These are phyloP conservation scores for Ensete glaucum DNA, from an alignment of 176 grass and related monocot genomes.

Conservation along the genomic window DNA sequence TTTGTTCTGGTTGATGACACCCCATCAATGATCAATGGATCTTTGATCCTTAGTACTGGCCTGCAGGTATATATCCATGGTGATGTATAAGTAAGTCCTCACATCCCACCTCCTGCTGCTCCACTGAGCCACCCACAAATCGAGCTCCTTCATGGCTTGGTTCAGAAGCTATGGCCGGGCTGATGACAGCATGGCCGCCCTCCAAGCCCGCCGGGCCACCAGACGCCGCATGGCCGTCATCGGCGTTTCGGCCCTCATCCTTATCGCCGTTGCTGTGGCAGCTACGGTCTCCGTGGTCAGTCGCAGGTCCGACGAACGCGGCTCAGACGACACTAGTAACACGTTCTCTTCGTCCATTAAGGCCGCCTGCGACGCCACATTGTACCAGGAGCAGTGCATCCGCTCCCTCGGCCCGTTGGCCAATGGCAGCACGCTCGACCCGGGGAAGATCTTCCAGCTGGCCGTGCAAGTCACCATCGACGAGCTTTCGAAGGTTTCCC, in stretches of 20 bases:
- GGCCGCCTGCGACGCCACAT: slow-evolving; percentile 46
- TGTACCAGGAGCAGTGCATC: slow-evolving; percentile 64
- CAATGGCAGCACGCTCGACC: slow-evolving; percentile 5
- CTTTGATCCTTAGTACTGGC: no score
- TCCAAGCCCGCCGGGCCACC: background rate
- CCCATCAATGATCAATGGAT: no score
- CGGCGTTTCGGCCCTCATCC: background rate
- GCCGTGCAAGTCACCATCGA: background rate
- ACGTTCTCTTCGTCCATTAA: slow-evolving; percentile 20
- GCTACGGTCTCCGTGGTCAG: background rate
- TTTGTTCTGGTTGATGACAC: no score
- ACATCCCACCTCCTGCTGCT: background rate
- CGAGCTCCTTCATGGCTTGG: background rate
- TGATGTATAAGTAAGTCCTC: background rate
- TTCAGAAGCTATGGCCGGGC: background rate
- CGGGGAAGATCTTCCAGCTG: slow-evolving; percentile 17
- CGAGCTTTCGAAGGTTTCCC: background rate
- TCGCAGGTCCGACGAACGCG: background rate
- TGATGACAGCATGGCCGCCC: background rate
- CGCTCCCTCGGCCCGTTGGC: slow-evolving; percentile 35
- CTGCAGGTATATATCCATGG: background rate
- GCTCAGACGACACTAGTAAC: slow-evolving; percentile 9
- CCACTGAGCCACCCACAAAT: background rate
- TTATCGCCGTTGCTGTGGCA: background rate
- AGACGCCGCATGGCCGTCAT: background rate